Evolutionary conservation across 306 rosid genomes (phyloP), one percentile per base, ranked within the genome.

Genomic region (Medicago arabica): DNA sequence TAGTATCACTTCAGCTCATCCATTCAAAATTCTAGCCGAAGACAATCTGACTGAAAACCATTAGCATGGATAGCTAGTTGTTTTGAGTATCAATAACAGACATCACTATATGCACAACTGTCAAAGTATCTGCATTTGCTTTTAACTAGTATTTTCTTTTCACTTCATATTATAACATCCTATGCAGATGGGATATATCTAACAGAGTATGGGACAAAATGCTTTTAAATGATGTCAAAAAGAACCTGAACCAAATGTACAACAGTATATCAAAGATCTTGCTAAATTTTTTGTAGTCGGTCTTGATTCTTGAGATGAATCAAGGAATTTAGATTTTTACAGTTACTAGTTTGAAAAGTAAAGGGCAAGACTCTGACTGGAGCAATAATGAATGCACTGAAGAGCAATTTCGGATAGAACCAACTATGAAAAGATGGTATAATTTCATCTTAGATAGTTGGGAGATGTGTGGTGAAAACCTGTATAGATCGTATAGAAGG

Each of bases 21-120:
- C 59, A 61, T 54, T 65, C 67, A 54, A 13, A 67, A 38, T 44
- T 18, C n/a, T 69, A 41, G 80, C 59, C 31, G 34, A 40, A 75
- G 43, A 71, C 62, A 80, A 41, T 65, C 59, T 50, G 72, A 65
- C 57, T 23, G 18, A 28, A 67, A 77, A 64, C 49, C 75, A 60
- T 28, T 14, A 75, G 39, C 19, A 31, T 3, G 1, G 12, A 25
- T 60, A 54, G 31, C 31, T 28, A 28, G 19, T 36, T 34, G 53
- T 46, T 36, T 46, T 36, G 12, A 57, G 34, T 25, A 57, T 19
- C 36, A 57, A 21, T 55, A 70, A 79, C 21, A 72, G 31, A 14
- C n/a, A 55, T n/a, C 46, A 49, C n/a, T 21, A 43, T 67, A 57
- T 44, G 50, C 76, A 38, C 19, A 67, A 12, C 34, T 36, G 65